phyloP scores from a whole-genome alignment of 352 stramenopile genomes.

The Phytophthora nicotianae region DNA sequence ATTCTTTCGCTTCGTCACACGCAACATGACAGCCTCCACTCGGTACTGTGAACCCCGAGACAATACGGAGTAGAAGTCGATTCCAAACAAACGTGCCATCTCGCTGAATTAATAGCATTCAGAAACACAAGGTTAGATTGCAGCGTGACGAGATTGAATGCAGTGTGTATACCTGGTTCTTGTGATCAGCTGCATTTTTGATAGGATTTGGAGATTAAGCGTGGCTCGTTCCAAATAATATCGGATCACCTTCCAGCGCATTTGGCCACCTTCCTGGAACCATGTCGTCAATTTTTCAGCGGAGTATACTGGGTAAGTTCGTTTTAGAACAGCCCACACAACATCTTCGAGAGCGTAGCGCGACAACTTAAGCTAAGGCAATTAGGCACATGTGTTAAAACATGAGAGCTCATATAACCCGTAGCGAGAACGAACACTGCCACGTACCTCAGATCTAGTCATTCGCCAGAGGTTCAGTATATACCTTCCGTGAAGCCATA shows the following conservation, averaged over 20 bases:
- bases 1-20: slow-evolving; percentile 89
- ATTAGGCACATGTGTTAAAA: not conserved
- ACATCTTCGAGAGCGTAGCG: slow-evolving; percentile 87
- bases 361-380: slow-evolving; percentile 75
- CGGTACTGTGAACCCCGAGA: slow-evolving; percentile 93
- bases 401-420: not conserved
- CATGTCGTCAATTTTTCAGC: slow-evolving; percentile 60
- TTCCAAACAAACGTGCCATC: slow-evolving; percentile 93
- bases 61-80: slow-evolving; percentile 94
- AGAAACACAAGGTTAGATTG: slow-evolving; percentile 2
- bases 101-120: slow-evolving; percentile 53
- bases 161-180: slow-evolving; percentile 57
- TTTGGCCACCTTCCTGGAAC: slow-evolving; percentile 46
- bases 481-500: slow-evolving; percentile 91
- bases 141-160: not conserved
- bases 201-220: slow-evolving; percentile 80
- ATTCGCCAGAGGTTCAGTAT: slow-evolving; percentile 94
- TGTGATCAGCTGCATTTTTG: slow-evolving; percentile 87
- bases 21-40: slow-evolving; percentile 93
- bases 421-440: not conserved
- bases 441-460: slow-evolving; percentile 72
- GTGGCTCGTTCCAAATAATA: slow-evolving; percentile 51
- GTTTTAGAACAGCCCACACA: slow-evolving; percentile 63
- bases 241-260: slow-evolving; percentile 62
- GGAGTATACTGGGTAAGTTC: slow-evolving; percentile 68